Percentiles rank a stretch among this genome's conserved stretches.
These are phyloP conservation scores for Vitellaria paradoxa DNA, from an alignment of 179 eudicot species.

Conservation along the genomic window DNA sequence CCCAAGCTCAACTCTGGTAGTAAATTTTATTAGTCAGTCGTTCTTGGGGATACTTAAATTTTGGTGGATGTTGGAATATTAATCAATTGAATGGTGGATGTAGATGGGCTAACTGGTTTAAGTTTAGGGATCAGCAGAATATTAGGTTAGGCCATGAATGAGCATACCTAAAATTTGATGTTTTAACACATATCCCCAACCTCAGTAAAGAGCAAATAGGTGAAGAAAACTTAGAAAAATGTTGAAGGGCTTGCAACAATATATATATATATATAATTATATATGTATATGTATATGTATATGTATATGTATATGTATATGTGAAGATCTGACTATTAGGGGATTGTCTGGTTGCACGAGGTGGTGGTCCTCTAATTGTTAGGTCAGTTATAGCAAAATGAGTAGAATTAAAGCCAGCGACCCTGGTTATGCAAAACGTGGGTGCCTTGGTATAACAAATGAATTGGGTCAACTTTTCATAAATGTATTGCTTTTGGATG, in stretches of 20 bases:
- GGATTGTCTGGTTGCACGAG: background rate
- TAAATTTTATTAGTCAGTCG: too few relatives aligned
- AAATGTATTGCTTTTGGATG: too few relatives aligned
- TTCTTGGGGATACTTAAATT: too few relatives aligned
- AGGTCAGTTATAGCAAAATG: background rate
- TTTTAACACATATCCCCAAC: constrained; percentile 1
- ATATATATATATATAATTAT: too few relatives aligned
- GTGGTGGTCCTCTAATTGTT: background rate
- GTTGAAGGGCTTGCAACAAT: background rate
- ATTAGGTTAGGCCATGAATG: background rate
- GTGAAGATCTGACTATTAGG: background rate
- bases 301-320: too few relatives aligned
- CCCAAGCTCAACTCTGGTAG: too few relatives aligned
- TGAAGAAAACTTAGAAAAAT: constrained; percentile 1
- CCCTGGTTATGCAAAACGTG: too few relatives aligned
- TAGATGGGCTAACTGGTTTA: background rate
- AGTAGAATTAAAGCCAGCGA: background rate
- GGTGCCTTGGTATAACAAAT: too few relatives aligned
- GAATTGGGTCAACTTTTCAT: too few relatives aligned
- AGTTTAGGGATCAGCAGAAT: constrained; percentile 7
- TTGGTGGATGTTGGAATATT: too few relatives aligned
- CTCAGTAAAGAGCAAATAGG: background rate
- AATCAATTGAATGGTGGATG: too few relatives aligned
- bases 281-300: too few relatives aligned
- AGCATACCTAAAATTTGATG: constrained; percentile 8